Conservation (phyloP, 2,329 filamentous ascomycete genomes). For the Calonectria honghensis region DNA sequence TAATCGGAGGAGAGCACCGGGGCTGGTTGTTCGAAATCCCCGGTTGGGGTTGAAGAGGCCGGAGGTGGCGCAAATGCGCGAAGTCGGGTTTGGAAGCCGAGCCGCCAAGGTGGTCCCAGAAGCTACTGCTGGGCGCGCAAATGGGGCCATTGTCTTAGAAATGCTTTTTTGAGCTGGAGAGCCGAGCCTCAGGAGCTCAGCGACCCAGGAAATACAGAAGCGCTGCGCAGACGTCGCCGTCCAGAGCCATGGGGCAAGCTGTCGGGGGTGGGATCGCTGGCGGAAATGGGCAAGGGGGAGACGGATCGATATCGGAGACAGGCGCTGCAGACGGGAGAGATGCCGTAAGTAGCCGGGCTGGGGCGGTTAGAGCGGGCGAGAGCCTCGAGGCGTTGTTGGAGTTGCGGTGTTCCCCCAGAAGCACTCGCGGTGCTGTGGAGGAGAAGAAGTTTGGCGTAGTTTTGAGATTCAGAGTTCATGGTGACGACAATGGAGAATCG, state of each 20-base stretch:
- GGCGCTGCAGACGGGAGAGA: background rate
- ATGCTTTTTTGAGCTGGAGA: constrained; percentile 31
- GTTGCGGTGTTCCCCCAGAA: constrained; percentile 23
- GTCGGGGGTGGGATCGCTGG: constrained; percentile 42
- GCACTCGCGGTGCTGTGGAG: constrained; percentile 35
- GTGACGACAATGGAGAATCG: constrained; percentile 55
- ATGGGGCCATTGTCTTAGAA: constrained; percentile 51
- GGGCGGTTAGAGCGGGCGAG: background rate
- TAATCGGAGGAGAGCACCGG: constrained; percentile 30
- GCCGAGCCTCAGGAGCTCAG: constrained; percentile 49
- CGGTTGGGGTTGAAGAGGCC: constrained; percentile 32
- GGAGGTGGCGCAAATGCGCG: constrained; percentile 37
- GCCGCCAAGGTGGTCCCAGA: constrained; percentile 42
- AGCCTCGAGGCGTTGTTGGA: background rate
- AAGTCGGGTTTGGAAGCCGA: constrained; percentile 47
- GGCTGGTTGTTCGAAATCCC: constrained; percentile 18
- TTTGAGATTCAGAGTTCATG: constrained; percentile 45
- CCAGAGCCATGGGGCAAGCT: constrained; percentile 54
- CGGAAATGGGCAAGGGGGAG: constrained; percentile 34
- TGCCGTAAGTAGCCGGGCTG: background rate
- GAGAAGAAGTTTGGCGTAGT: constrained; percentile 41
- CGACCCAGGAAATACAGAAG: constrained; percentile 50
- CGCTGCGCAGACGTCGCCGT: constrained; percentile 49
- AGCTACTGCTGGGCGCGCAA: constrained; percentile 44
- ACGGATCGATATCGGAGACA: constrained; percentile 42